Evolutionary conservation across 352 stramenopile species (phyloP).

Genomic region (Pythium oligandrum): DNA sequence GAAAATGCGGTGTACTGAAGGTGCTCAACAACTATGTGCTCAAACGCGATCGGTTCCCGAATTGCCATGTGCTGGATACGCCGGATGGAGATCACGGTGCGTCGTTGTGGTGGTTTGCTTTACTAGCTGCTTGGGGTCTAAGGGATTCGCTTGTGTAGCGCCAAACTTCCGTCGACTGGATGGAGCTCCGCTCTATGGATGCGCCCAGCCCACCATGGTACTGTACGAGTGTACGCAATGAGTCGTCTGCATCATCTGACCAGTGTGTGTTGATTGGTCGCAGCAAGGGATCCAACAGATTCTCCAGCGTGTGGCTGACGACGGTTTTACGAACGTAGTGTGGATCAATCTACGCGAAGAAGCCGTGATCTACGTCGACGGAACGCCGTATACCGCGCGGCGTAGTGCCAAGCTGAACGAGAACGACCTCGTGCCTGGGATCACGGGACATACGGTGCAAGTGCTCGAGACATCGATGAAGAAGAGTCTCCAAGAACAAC

Average conservation of each 20-base stretch:
- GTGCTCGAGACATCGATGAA: slow-evolving; percentile 80
- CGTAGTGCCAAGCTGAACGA: slow-evolving; percentile 76
- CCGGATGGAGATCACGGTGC: slow-evolving; percentile 56
- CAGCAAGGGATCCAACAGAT: slow-evolving; percentile 78
- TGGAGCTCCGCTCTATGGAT: slow-evolving; percentile 67
- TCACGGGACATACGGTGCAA: slow-evolving; percentile 78
- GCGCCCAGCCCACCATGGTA: slow-evolving; percentile 71
- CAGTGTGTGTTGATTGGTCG: slow-evolving; percentile 6
- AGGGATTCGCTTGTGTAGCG: slow-evolving; percentile 19
- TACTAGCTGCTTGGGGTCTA: not conserved
- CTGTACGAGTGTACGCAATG: not conserved
- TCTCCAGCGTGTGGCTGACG: slow-evolving; percentile 46
- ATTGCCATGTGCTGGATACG: slow-evolving; percentile 70
- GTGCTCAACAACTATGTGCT: slow-evolving; percentile 83
- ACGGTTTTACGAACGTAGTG: slow-evolving; percentile 77
- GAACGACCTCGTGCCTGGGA: slow-evolving; percentile 77
- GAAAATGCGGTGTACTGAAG: slow-evolving; percentile 10
- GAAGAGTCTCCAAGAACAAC: slow-evolving; percentile 67
- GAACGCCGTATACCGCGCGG: slow-evolving; percentile 61
- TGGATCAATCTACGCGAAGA: slow-evolving; percentile 85
- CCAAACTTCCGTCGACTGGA: slow-evolving; percentile 77
- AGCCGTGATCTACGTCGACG: slow-evolving; percentile 80
- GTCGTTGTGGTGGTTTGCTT: not conserved
- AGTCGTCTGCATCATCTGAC: not conserved
- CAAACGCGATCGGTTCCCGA: slow-evolving; percentile 76